phyloP scores from a whole-genome alignment of 2,329 filamentous ascomycete genomes.

The Fusarium drepaniforme region DNA sequence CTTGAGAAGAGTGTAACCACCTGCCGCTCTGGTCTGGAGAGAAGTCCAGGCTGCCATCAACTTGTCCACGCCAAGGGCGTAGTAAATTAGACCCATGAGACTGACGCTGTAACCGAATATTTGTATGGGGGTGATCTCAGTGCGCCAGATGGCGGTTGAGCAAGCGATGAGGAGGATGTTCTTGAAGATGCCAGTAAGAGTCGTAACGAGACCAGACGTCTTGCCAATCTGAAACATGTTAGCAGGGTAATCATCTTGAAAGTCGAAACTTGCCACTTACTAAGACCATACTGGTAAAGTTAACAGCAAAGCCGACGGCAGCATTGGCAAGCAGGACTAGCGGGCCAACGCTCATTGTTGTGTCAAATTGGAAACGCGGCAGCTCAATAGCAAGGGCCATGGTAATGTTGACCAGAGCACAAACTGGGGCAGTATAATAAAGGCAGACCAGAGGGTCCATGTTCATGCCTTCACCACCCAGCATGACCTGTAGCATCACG shows the following conservation, averaged over 20 bases:
- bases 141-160: conserved; percentile 18
- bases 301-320: conserved; percentile 1
- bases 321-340: conserved; percentile 3
- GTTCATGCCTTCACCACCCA: conserved; percentile 24
- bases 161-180: conserved; percentile 6
- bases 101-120: conserved; percentile 5
- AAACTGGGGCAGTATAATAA: conserved; percentile 28
- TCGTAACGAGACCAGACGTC: conserved; percentile 16
- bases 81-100: not conserved
- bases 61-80: not conserved
- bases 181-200: conserved; percentile 9
- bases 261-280: no score
- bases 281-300: conserved; percentile 26
- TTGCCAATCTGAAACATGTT: conserved; percentile 9
- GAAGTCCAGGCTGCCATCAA: not conserved
- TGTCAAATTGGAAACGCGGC: conserved; percentile 6
- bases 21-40: not conserved
- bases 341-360: not conserved
- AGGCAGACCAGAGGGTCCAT: conserved; percentile 34
- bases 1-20: not conserved
- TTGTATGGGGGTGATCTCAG: not conserved
- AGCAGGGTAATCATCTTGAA: not conserved
- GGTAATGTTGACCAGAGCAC: conserved; percentile 5
- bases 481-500: conserved; percentile 32
- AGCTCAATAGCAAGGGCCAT: conserved; percentile 9